phyloP scores from a whole-genome alignment of 2,329 filamentous ascomycete genomes.

The Ascochyta lentis region DNA sequence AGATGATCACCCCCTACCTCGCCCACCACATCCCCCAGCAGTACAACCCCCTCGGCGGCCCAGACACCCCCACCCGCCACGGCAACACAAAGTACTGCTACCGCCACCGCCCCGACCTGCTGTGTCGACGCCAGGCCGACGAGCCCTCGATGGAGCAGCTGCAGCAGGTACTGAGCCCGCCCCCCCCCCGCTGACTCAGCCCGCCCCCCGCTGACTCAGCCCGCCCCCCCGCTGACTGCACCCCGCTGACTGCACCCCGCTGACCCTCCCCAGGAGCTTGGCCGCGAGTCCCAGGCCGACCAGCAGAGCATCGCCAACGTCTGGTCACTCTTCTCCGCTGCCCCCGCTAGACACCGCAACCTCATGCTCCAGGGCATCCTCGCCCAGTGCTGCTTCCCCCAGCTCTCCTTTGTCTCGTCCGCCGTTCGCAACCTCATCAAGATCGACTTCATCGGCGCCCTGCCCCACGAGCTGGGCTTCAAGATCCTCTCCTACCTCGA shows the following conservation, averaged over 20 bases:
- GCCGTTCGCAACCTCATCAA: slow-evolving; percentile 94
- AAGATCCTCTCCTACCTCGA: slow-evolving; percentile 94
- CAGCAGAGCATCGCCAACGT: slow-evolving; percentile 96
- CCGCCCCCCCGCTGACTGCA: no score
- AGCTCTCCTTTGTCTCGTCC: slow-evolving; percentile 89
- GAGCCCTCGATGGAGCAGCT: slow-evolving; percentile 96
- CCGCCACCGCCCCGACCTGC: slow-evolving; percentile 89
- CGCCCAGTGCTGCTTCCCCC: slow-evolving; percentile 95
- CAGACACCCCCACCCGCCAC: slow-evolving; percentile 43
- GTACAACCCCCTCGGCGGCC: slow-evolving; percentile 76
- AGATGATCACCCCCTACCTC: slow-evolving; percentile 86
- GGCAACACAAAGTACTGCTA: slow-evolving; percentile 94
- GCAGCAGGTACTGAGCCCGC: slow-evolving; percentile 79
- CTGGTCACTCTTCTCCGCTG: slow-evolving; percentile 97
- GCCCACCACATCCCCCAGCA: slow-evolving; percentile 87
- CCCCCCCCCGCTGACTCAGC: no score
- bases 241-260: not conserved
- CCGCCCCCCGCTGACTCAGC: no score
- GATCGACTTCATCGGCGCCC: slow-evolving; percentile 91
- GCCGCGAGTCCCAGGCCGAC: slow-evolving; percentile 80
- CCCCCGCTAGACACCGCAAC: slow-evolving; percentile 90
- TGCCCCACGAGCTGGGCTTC: slow-evolving; percentile 89
- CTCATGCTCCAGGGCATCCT: slow-evolving; percentile 97
- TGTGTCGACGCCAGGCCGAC: slow-evolving; percentile 90
- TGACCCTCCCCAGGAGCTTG: slow-evolving; percentile 69